Evolutionary conservation across 768 basidiomycete genomes (phyloP), one percentile per base, ranked within the genome.

Genomic region (Rhodotorula toruloides): DNA sequence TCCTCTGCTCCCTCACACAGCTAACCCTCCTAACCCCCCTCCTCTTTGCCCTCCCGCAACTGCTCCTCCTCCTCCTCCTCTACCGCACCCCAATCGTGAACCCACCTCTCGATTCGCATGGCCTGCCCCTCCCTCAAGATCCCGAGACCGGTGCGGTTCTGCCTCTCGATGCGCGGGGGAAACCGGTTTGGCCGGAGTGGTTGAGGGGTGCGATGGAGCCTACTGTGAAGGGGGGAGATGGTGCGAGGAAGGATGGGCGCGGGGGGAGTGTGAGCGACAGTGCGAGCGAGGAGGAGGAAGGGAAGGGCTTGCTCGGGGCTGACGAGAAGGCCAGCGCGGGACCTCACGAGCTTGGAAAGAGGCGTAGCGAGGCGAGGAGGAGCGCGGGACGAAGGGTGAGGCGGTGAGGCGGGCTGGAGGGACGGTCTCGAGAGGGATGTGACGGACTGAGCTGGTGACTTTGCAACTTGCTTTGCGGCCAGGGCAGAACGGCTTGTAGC

Each of bases 71-170:
- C 39, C 13, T 61, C 49, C 29, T 46, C 29, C 42, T 69, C 10
- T 69, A 47, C 59, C 21, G 44, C 10, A 65, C 57, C 54, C 63
- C 63, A 29, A 56, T 69, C 36, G 32, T 69, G 25, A 61, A 65
- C 36, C 54, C 63, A 2, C 68, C 68, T 0, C 68, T 63, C 59
- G 58, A 64, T 57, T 29, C 37, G 27, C 61, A 67, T 44, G 66
- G 66, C 11, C 58, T 62, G 56, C 66, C 66, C 14, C 7, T 36
- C 10, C 44, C 52, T 22, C 57, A 62, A 39, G 61, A 67, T 34
- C 66, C 66, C 4, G 50, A 58, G 32, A 58, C 55, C 16, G 66
- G 66, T 13, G 12, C 0, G 34, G 50, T 46, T 16, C 36, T 67
- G 22, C 66, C 66, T 11, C 49, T 67, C 56, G 66, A n/a, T 5